Evolutionary conservation across 1,284 basidiomycete genomes (phyloP), one percentile per base, ranked within the genome.

Genomic region (Tremellales sp.): DNA sequence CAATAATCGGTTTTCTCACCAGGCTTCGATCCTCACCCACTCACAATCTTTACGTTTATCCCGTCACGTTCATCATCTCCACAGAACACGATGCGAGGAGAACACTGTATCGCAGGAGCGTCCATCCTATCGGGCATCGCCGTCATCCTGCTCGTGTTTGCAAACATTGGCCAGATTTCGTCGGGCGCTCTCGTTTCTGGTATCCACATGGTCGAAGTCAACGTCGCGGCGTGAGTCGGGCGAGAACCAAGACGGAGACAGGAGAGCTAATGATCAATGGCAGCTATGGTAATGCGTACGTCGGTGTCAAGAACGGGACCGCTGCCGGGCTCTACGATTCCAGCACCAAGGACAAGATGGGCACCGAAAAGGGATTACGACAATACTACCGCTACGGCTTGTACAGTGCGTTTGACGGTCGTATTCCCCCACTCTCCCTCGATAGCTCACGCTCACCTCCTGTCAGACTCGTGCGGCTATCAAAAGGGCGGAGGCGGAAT

Each of bases 381-480:
- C 64, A 68, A 51, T 57, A 65, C 46, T 73, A 73, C 60, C 60
- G 69, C 50, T 73, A 61, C 40, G 70, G 70, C 39, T 44, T 72
- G 18, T 67, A 70, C 59, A 60, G 66, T 70, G 49, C 48, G 68
- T 68, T 21, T 19, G 33, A 26, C 22, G 14, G 8, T 32, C 25
- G 21, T 25, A 26, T 34, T 33, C 10, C 21, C 27, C 31, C 12
- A 6, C 27, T 5, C 9, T 9, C 26, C 9, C 14, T 7, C 14
- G 40, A 14, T 7, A 25, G 8, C 26, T n/a, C 16, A 6, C 31
- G 21, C 36, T 45, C 25, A 34, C 38, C 35, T 38, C 18, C 25
- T 37, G 2, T 5, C 44, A 70, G 67, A 63, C 39, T 56, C 60
- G 3, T 73, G 71, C 43, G 69, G 57, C 0, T 72, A 73, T 57